These are phyloP conservation scores for Vicia villosa DNA, from an alignment of 306 rosid species.

Conservation along the genomic window DNA sequence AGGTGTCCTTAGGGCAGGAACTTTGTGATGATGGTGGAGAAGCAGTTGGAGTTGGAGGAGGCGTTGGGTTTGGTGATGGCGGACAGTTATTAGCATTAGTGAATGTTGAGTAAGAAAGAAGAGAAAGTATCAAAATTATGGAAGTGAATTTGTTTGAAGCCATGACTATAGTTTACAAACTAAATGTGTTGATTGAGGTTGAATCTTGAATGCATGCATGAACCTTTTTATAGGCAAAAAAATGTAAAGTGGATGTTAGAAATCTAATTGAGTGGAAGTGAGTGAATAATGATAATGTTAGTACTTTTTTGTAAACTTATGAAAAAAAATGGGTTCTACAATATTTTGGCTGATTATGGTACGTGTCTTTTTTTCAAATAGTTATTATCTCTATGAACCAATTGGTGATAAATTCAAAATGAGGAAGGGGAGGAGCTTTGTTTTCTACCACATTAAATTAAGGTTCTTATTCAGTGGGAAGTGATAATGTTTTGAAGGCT, in stretches of 20 bases:
- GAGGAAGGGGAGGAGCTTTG: conserved; percentile 33
- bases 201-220: too few species aligned
- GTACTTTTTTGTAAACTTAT: conserved; percentile 53
- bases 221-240: conserved; percentile 48
- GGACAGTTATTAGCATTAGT: conserved; percentile 46
- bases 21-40: conserved; percentile 1
- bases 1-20: conserved; percentile 59
- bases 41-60: neutral
- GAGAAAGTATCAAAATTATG: conserved; percentile 50
- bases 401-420: neutral
- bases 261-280: conserved; percentile 58
- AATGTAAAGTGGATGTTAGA: conserved; percentile 38
- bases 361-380: neutral
- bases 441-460: conserved; percentile 16
- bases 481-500: conserved; percentile 43
- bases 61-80: conserved; percentile 1
- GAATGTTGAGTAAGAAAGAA: conserved; percentile 56
- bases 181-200: conserved; percentile 20
- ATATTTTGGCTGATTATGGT: neutral
- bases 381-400: conserved; percentile 9
- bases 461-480: conserved; percentile 38
- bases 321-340: neutral
- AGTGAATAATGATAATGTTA: conserved; percentile 42
- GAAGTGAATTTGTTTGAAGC: conserved; percentile 56
- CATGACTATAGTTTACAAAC: conserved; percentile 22